Percentiles rank a stretch among this genome's conserved stretches.
These are phyloP conservation scores for Elongisporangium prolatum DNA, from an alignment of 352 stramenopile species.

Conservation along the genomic window DNA sequence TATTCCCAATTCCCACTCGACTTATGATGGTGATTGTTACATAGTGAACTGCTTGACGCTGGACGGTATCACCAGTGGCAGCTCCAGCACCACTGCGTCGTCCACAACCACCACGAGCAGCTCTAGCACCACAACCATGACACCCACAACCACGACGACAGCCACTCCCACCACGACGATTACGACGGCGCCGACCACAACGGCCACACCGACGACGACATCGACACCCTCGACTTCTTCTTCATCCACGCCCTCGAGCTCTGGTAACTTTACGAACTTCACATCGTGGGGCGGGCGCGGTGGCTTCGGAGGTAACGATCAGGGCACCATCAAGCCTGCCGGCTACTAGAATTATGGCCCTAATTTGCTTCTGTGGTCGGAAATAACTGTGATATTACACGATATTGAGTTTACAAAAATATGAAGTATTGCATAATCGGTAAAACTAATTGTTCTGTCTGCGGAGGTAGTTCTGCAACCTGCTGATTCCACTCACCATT, in stretches of 20 bases:
- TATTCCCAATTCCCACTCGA: background rate
- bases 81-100: constrained; percentile 6
- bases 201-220: background rate
- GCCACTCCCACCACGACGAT: background rate
- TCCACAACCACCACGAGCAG: constrained; percentile 8
- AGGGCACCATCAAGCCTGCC: background rate
- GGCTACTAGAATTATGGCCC: background rate
- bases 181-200: constrained; percentile 5
- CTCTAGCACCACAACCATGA: constrained; percentile 8
- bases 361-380: background rate
- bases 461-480: background rate
- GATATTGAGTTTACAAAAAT: background rate
- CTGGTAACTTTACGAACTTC: background rate
- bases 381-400: background rate
- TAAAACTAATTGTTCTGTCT: background rate
- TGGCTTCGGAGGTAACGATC: background rate
- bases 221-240: background rate
- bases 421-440: background rate
- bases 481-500: background rate
- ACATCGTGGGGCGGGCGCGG: background rate
- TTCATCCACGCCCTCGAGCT: background rate
- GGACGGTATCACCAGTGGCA: constrained; percentile 11
- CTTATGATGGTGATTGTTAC: background rate
- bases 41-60: constrained; percentile 29
- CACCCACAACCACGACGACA: constrained; percentile 4